Conservation (phyloP, 2,329 filamentous ascomycete genomes). For the Penicillium sp. region DNA sequence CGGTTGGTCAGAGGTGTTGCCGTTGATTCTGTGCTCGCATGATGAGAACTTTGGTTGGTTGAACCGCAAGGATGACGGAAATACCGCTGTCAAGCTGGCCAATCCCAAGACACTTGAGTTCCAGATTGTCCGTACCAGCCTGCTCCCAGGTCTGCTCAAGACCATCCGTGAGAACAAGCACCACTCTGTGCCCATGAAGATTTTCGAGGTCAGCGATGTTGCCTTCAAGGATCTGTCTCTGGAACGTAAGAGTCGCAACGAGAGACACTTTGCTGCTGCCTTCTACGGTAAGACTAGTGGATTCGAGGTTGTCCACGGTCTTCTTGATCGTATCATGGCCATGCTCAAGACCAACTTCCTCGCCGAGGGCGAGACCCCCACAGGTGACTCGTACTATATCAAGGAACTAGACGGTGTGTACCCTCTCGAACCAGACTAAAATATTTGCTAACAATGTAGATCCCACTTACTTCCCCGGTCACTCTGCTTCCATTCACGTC, state of each 20-base stretch:
- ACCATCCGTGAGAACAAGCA: conserved; percentile 92
- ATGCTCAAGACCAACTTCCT: conserved; percentile 87
- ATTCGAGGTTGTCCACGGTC: conserved; percentile 92
- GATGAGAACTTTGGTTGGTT: conserved; percentile 98
- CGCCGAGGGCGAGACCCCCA: conserved; percentile 63
- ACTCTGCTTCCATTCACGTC: conserved; percentile 81
- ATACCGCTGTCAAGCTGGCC: conserved; percentile 76
- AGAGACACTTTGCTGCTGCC: conserved; percentile 92
- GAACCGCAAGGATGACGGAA: conserved; percentile 84
- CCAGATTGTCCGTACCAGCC: conserved; percentile 83
- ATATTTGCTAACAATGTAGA: conserved; percentile 49
- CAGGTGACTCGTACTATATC: conserved; percentile 79
- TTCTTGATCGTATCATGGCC: conserved; percentile 85
- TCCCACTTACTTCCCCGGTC: conserved; percentile 85
- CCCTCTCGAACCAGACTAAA: neutral
- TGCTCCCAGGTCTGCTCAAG: conserved; percentile 86
- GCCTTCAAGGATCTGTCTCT: conserved; percentile 80
- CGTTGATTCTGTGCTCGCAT: conserved; percentile 92
- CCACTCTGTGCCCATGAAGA: conserved; percentile 82
- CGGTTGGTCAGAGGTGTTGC: conserved; percentile 95
- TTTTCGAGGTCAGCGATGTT: conserved; percentile 89
- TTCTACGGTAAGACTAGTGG: conserved; percentile 93
- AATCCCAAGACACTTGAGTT: conserved; percentile 94
- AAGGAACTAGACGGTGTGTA: conserved; percentile 75
- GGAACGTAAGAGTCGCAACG: conserved; percentile 87